A percentile compares a stretch with the other conserved stretches of the same genome.
Evolutionary conservation across 257 asterid genomes (phyloP).

Genomic region (Solanum ahanhuiri): DNA sequence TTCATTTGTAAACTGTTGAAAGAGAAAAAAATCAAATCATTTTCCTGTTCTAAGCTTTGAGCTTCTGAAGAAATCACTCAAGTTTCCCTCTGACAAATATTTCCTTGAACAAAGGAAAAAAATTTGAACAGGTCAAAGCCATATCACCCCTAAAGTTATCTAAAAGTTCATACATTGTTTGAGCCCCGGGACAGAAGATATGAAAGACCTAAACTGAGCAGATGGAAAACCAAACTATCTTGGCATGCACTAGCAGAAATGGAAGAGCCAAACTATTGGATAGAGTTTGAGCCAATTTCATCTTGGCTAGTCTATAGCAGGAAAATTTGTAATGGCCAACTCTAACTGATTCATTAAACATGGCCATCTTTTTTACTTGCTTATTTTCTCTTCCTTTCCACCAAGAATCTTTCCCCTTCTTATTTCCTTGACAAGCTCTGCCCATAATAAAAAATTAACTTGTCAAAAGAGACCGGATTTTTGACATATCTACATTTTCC

Average conservation of each 20-base stretch:
- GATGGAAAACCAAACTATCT: neutral
- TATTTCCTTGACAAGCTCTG: neutral
- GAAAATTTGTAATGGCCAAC: neutral
- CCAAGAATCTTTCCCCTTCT: neutral
- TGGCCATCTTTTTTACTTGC: neutral
- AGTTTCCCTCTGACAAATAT: neutral
- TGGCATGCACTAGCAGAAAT: neutral
- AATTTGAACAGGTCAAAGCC: neutral
- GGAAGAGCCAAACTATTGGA: neutral
- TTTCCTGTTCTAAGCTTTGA: neutral
- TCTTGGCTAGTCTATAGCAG: neutral
- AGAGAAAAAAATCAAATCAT: neutral
- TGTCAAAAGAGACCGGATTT: neutral
- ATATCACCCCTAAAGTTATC: neutral
- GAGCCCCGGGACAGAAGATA: neutral
- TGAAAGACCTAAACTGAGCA: neutral
- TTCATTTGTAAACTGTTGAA: neutral
- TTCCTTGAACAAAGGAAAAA: neutral
- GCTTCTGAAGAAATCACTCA: neutral
- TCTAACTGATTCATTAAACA: neutral
- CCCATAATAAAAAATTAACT: neutral
- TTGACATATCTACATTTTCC: neutral
- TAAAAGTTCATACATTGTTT: neutral
- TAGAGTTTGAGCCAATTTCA: neutral
- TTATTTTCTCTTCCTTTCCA: neutral